phyloP scores from a whole-genome alignment of 257 asterid genomes.

The Jasminum sambac region DNA sequence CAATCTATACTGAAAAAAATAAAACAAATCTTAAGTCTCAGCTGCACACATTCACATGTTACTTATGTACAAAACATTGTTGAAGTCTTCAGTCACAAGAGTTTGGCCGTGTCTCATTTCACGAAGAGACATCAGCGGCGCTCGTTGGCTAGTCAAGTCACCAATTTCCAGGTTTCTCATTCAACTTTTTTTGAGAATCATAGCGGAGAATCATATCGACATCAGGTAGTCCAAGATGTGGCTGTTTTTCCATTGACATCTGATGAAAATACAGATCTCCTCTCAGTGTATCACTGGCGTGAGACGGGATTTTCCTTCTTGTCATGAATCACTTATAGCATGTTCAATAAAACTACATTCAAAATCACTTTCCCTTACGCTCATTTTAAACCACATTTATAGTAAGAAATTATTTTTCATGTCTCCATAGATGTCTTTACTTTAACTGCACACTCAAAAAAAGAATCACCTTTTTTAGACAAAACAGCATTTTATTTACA shows the following conservation, averaged over 20 bases:
- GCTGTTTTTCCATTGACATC: not conserved
- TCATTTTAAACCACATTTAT: no score
- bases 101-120: not conserved
- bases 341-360: no score
- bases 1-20: not conserved
- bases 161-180: not conserved
- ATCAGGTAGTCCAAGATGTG: not conserved
- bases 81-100: not conserved
- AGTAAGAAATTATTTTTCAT: no score
- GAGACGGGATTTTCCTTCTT: not conserved
- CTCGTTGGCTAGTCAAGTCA: not conserved
- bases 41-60: not conserved
- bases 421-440: no score
- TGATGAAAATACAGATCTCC: not conserved
- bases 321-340: not conserved
- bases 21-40: not conserved
- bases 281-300: not conserved
- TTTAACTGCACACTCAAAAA: no score
- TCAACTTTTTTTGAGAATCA: not conserved
- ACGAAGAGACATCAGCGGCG: not conserved
- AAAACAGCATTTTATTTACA: no score
- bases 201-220: not conserved
- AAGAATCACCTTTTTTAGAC: no score
- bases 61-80: not conserved
- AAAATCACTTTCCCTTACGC: no score